phyloP scores from a whole-genome alignment of 768 basidiomycete species.

The Symmetrospora coprosmae region DNA sequence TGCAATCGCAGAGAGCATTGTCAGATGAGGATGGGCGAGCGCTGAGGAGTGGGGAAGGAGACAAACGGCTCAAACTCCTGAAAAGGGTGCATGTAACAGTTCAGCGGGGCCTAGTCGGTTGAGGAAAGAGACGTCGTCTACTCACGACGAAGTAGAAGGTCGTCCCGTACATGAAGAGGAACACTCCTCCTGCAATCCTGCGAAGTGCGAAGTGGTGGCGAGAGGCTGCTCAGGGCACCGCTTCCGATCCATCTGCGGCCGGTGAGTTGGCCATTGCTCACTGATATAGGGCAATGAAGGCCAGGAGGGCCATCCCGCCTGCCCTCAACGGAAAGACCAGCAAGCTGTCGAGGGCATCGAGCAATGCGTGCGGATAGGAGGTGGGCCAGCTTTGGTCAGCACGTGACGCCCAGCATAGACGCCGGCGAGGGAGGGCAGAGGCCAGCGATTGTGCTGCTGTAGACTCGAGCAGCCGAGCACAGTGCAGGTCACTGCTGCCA shows the following conservation, averaged over 20 bases:
- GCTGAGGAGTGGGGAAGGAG: background rate
- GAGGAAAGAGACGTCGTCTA: background rate
- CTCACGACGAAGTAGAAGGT: conserved; percentile 12
- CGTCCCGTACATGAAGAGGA: conserved; percentile 13
- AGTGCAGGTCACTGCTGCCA: too few relatives aligned
- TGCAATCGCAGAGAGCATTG: background rate
- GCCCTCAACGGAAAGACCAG: conserved; percentile 5
- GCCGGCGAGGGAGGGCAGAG: too few relatives aligned
- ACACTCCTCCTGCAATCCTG: conserved; percentile 6
- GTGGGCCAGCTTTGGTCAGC: too few relatives aligned
- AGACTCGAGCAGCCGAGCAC: too few relatives aligned
- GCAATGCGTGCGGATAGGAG: too few relatives aligned
- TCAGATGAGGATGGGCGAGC: background rate
- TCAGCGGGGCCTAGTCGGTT: background rate
- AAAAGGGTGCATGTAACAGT: background rate
- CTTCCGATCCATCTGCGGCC: too few relatives aligned
- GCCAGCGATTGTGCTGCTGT: too few relatives aligned
- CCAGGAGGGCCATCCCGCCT: background rate
- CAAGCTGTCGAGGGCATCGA: background rate
- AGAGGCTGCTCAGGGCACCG: too few relatives aligned
- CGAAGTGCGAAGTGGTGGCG: too few relatives aligned
- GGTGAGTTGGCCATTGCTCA: background rate
- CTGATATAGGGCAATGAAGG: conserved; percentile 8
- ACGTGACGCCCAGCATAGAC: too few relatives aligned
- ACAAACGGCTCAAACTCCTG: conserved; percentile 11